phyloP scores from a whole-genome alignment of 805 yeast genomes.

The Wickerhamomyces pijperi region DNA sequence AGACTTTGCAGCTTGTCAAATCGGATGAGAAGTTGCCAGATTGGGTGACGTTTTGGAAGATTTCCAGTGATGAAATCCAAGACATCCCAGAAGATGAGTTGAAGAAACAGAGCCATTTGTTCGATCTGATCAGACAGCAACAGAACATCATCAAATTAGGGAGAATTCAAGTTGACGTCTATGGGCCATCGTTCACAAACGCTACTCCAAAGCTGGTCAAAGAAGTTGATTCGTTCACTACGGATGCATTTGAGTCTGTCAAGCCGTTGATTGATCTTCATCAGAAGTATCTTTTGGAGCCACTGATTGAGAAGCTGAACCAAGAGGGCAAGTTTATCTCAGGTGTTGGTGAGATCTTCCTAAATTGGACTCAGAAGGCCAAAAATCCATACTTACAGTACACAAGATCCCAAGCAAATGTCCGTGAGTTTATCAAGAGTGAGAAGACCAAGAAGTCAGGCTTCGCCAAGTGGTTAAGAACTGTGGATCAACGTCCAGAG shows the following conservation, averaged over 20 bases:
- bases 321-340: slow-evolving; percentile 58
- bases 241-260: slow-evolving; percentile 48
- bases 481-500: slow-evolving; percentile 36
- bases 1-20: slow-evolving; percentile 3
- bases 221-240: slow-evolving; percentile 43
- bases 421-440: slow-evolving; percentile 41
- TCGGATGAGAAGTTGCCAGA: slow-evolving; percentile 26
- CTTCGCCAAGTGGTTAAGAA: slow-evolving; percentile 48
- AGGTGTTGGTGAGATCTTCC: slow-evolving; percentile 51
- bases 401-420: slow-evolving; percentile 50
- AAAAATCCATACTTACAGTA: slow-evolving; percentile 42
- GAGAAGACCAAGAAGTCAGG: slow-evolving; percentile 29
- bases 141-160: slow-evolving; percentile 61
- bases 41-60: slow-evolving; percentile 60
- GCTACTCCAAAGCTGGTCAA: slow-evolving; percentile 33
- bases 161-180: slow-evolving; percentile 47
- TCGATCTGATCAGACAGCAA: slow-evolving; percentile 64
- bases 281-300: slow-evolving; percentile 39
- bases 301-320: slow-evolving; percentile 43
- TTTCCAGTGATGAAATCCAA: slow-evolving; percentile 41
- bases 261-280: slow-evolving; percentile 46
- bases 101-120: slow-evolving; percentile 64
- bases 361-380: slow-evolving; percentile 54
- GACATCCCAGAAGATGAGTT: slow-evolving; percentile 40
- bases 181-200: slow-evolving; percentile 31